Base-by-base conservation (phyloP, 768 basidiomycete species). In the Rhodocollybia butyracea region DNA sequence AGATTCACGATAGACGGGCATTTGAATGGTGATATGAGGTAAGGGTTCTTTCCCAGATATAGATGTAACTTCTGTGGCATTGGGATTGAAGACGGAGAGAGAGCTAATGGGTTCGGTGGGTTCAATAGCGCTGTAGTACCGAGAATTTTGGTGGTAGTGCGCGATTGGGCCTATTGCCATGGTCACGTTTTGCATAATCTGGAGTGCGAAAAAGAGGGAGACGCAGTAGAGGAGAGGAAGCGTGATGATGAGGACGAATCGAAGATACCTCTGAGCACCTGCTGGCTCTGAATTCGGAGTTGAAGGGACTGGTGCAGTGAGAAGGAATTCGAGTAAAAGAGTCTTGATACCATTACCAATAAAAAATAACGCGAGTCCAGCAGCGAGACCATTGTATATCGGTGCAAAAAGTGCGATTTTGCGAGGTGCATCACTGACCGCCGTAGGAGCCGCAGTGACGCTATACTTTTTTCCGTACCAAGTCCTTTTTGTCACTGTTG, bases 1-100 rank as follows among this genome's bases (percentile, higher is more conserved):
- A 59, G 81, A 82, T 66, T 91, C 89, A 61, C 91, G 93, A 74
- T 92, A 94, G 26, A 94, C 91, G 0, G 92, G 79, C 82, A 94
- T 83, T 69, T 93, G 84, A 54, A 94, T 83, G 0, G 88, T 88
- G 31, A 91, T 76, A 62, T 91, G 89, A 2, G 89, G 89, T 0
- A 91, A 76, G 26, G 24, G 31, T 24, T 50, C 48, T 15, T n/a
- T n/a, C n/a, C n/a, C n/a, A n/a, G n/a, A n/a, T n/a, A n/a, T n/a
- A n/a, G 48, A 69, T 70, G 1, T 68, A 59, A 59, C 78, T 74
- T 42, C 80, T 8, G 31, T 29, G 3, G 53, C 12, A 11, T 15
- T 30, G 15, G 47, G 47, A 15, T 68, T 17, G 68, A 69, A 64
- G 76, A 75, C 5, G 19, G 15, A 13, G 39, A 29, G 30, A 46